These are phyloP conservation scores for Colletotrichum eleusines DNA, from an alignment of 2,329 filamentous ascomycete genomes.

Conservation along the genomic window DNA sequence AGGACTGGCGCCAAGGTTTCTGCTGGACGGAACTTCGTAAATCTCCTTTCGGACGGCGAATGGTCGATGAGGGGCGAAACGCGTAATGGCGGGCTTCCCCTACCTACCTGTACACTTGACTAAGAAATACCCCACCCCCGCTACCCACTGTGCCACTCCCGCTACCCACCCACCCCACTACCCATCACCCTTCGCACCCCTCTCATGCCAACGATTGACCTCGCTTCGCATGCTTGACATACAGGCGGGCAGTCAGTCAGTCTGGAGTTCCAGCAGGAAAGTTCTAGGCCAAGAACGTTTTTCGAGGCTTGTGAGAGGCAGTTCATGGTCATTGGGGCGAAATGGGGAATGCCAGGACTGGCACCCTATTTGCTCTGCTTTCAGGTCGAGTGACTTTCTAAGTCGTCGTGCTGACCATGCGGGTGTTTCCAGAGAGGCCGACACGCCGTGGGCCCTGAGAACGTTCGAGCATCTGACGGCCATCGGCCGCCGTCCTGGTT, in stretches of 20 bases:
- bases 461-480: constrained; percentile 17
- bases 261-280: neutral
- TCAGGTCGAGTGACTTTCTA: neutral
- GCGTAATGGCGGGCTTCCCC: constrained; percentile 35
- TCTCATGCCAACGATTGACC: constrained; percentile 11
- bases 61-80: constrained; percentile 40
- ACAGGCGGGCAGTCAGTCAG: neutral
- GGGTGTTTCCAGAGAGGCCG: constrained; percentile 19
- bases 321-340: neutral
- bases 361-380: constrained; percentile 15
- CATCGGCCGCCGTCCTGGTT: constrained; percentile 7
- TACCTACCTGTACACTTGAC: neutral
- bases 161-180: neutral
- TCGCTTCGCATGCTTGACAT: neutral
- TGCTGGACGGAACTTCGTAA: constrained; percentile 34
- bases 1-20: constrained; percentile 31
- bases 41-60: constrained; percentile 15
- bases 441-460: constrained; percentile 9
- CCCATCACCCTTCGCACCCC: neutral
- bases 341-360: constrained; percentile 23
- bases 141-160: too few species aligned
- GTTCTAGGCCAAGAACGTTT: constrained; percentile 9
- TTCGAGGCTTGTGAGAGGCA: constrained; percentile 3
- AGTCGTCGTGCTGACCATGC: neutral
- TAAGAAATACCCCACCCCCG: too few species aligned